Evolutionary conservation across 1,284 basidiomycete genomes (phyloP).

Genomic region (Ceraceosorus guamensis): DNA sequence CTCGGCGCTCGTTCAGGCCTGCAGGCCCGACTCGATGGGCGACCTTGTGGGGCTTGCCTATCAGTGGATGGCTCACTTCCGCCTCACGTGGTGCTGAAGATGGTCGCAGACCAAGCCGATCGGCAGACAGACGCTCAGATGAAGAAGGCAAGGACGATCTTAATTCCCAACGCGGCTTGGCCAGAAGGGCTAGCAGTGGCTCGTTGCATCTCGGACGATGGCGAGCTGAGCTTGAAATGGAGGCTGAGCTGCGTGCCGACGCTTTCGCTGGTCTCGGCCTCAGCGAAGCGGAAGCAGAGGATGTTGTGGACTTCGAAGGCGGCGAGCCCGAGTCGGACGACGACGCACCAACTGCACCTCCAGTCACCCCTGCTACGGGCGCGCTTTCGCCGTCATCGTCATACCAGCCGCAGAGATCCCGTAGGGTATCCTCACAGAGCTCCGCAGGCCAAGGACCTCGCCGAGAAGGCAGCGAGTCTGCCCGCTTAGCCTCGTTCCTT

Average conservation of each 20-base stretch:
- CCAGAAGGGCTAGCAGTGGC: not conserved
- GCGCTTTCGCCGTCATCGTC: not conserved
- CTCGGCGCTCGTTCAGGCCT: not conserved
- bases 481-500: conserved; percentile 2
- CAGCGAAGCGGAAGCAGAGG: conserved; percentile 14
- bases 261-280: conserved; percentile 3
- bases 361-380: conserved; percentile 2
- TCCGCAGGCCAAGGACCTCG: too few relatives aligned
- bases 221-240: not conserved
- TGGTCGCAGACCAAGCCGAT: too few relatives aligned
- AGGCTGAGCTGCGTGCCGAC: not conserved
- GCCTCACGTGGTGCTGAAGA: too few relatives aligned
- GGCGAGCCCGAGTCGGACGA: conserved; percentile 18
- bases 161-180: not conserved
- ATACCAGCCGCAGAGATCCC: not conserved
- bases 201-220: not conserved
- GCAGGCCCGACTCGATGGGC: not conserved
- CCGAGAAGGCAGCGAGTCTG: not conserved
- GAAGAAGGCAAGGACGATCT: not conserved
- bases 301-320: conserved; percentile 13
- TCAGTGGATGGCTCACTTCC: not conserved
- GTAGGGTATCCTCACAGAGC: not conserved
- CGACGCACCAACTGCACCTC: conserved; percentile 1
- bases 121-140: too few relatives aligned
- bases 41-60: conserved; percentile 4